Base-by-base conservation (phyloP, 768 basidiomycete species). In the Lyophyllum decastes region DNA sequence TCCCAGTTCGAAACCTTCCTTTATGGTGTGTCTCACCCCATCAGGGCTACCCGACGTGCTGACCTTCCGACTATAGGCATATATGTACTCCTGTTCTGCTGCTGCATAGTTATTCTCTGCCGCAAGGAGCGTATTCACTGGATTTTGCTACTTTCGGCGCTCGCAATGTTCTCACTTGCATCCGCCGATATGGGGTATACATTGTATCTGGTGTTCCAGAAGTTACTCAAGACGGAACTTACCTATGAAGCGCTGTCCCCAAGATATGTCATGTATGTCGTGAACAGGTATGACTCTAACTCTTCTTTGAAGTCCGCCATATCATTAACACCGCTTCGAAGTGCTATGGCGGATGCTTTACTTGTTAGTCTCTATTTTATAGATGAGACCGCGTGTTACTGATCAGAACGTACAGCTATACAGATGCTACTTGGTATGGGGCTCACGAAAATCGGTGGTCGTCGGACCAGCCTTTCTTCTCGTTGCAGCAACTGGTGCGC, bases 361-460 rank as follows among this genome's bases (percentile, higher is more conserved):
- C 41, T 66, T 19, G 63, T 64, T 27, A 52, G 55, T 53, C 14
- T 2, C 22, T 12, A 57, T 11, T 21, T 21, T 46, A 22, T n/a
- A 46, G 12, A 27, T 34, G 16, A 49, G 4, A 12, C 24, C 1
- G 17, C 46, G 30, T 33, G 11, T 33, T n/a, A 11, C 30, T 33
- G 30, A 33, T 6, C 30, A 33, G 11, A 33, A 33, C 30, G 6
- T 11, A 33, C 11, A 64, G 65, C 35, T 66, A 14, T 59, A 66
- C 55, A 60, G 64, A 25, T 65, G 57, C 40, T 66, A 65, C 43
- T 57, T 65, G 14, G 38, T 63, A 21, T 66, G 61, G 61, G 49
- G 44, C 34, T 54, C 49, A 14, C 59, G 55, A 21, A 53, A 48
- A 21, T 57, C 27, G 30, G n/a, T 63, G 14, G 47, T 63, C 12